Base-by-base conservation (phyloP, 139 green algal genomes). In the Chlamydomonas eustigma region DNA sequence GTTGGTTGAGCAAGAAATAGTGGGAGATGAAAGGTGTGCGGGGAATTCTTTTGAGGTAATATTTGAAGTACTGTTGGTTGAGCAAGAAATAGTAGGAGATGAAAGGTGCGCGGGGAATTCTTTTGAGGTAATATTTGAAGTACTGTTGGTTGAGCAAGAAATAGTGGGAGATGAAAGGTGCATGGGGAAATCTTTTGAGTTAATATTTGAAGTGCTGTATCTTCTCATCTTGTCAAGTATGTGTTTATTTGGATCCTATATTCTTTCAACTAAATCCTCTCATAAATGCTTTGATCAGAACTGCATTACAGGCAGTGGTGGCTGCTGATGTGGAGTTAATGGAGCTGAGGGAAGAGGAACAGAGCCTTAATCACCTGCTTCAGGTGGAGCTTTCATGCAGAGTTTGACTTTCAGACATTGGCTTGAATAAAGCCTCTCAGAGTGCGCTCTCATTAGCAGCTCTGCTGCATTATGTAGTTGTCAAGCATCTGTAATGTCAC, bases 1-100 rank as follows among this genome's bases (percentile, higher is more conserved):
- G 76, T 90, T 99, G 73, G 96, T 99, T 83, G 96, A 99, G 89
- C 96, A 99, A 88, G 94, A 97, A 83, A 89, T 98, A 32, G 88
- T 96, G 52, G 94, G 90, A 0, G 91, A 90, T 37, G 88, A 93
- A 4, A 69, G 77, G 74, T 85, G 74, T 34, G 74, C 25, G 34
- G 1, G 38, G 12, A 5, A 2, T 18, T 3, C 32, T 18, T 22
- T 28, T 12, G 44, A 58, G 12, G 18, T 18, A 58, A 58, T 18
- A 28, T 58, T 18, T 58, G 18, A 18, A 58, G 44, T 18, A 18
- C 12, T 58, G 44, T 33, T 37, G 6, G 58, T 69, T 83, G 96
- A 99, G 89, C 96, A 99, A 88, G 94, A 97, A 83, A 89, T 98
- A 32, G 88, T 96, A 51, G 94, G 90, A 0, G 91, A 90, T 37